Conservation (phyloP, 1,284 basidiomycete species). For the Coriolopsis trogii region DNA sequence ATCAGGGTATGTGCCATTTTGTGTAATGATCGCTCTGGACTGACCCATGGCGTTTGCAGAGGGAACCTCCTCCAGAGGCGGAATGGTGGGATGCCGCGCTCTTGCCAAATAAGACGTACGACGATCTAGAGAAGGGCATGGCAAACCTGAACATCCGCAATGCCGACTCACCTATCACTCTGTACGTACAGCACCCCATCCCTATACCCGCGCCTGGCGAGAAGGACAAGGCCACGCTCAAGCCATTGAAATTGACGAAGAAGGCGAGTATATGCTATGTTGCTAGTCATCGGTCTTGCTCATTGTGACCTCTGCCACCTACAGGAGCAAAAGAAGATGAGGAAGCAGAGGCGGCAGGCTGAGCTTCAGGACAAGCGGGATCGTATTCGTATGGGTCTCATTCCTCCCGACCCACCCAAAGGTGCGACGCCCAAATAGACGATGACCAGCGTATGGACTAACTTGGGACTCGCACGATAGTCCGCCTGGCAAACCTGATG, state of each 20-base stretch:
- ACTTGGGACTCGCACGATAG: slow-evolving; percentile 43
- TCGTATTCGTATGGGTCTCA: slow-evolving; percentile 92
- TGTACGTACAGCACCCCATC: slow-evolving; percentile 97
- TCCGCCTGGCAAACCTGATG: slow-evolving; percentile 96
- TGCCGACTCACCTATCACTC: slow-evolving; percentile 79
- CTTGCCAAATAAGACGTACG: slow-evolving; percentile 81
- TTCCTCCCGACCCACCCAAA: slow-evolving; percentile 95
- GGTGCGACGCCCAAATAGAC: slow-evolving; percentile 45
- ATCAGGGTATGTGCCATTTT: slow-evolving; percentile 61
- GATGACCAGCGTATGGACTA: neutral
- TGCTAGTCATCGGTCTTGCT: slow-evolving; percentile 7
- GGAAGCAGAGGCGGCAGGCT: slow-evolving; percentile 85
- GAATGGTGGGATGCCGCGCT: slow-evolving; percentile 98
- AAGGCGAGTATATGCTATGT: slow-evolving; percentile 68
- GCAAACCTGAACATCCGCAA: slow-evolving; percentile 63
- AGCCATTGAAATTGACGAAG: slow-evolving; percentile 89
- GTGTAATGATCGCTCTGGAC: neutral
- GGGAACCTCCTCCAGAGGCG: slow-evolving; percentile 83
- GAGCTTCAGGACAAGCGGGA: slow-evolving; percentile 96
- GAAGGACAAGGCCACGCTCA: slow-evolving; percentile 74
- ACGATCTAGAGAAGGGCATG: slow-evolving; percentile 66
- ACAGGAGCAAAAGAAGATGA: slow-evolving; percentile 96
- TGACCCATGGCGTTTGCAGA: slow-evolving; percentile 41
- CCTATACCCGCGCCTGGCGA: slow-evolving; percentile 92
- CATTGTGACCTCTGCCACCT: slow-evolving; percentile 11